Conservation (phyloP, 257 asterid genomes). For the Paulownia fortunei region DNA sequence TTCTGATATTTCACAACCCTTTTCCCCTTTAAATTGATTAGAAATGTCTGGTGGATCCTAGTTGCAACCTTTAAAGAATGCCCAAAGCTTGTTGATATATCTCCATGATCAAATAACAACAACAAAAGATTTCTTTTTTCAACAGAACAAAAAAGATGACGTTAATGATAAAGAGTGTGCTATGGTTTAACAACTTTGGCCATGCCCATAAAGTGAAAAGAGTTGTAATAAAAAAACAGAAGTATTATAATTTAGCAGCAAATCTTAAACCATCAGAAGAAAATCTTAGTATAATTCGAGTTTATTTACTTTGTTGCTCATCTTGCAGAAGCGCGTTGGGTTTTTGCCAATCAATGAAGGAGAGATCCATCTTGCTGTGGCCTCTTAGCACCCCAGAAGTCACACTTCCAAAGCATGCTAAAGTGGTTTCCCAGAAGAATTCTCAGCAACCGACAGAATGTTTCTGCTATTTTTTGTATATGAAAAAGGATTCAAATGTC, state of each 20-base stretch:
- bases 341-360: slow-evolving; percentile 69
- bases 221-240: not conserved
- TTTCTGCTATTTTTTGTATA: slow-evolving; percentile 17
- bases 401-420: not conserved
- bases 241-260: slow-evolving; percentile 36
- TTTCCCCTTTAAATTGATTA: not conserved
- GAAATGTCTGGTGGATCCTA: not conserved
- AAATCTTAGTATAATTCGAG: no score
- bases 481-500: slow-evolving; percentile 22
- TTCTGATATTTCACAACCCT: not conserved
- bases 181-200: not conserved
- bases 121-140: not conserved
- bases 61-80: not conserved
- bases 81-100: not conserved
- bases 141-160: not conserved
- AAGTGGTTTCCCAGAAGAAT: slow-evolving; percentile 23
- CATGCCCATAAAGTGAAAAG: not conserved
- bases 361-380: slow-evolving; percentile 61
- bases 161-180: not conserved
- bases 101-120: slow-evolving; percentile 13
- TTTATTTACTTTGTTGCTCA: not conserved
- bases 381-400: slow-evolving; percentile 30
- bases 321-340: slow-evolving; percentile 83
- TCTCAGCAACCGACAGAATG: slow-evolving; percentile 30
- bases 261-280: no score